Percentiles rank a stretch among this genome's conserved stretches.
Evolutionary conservation across 2,329 filamentous ascomycete genomes (phyloP).

Genomic region (Westerdykella sp.): DNA sequence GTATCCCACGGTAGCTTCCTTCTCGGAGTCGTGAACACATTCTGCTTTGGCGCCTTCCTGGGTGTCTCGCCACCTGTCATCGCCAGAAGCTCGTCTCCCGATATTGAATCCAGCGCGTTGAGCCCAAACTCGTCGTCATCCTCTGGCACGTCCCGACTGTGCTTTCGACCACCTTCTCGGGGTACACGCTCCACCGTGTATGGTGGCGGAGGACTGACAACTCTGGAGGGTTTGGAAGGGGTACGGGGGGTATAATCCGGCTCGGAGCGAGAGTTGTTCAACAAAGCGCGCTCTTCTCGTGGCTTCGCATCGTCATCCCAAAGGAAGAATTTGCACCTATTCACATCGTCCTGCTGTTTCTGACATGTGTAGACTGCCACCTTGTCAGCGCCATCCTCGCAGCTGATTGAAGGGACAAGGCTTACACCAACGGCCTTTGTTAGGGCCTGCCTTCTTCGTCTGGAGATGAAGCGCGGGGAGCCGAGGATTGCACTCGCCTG

Average conservation of each 20-base stretch:
- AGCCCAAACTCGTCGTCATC: conserved; percentile 32
- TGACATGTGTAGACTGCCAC: conserved; percentile 52
- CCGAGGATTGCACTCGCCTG: conserved; percentile 51
- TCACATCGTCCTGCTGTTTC: conserved; percentile 37
- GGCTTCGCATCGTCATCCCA: conserved; percentile 50
- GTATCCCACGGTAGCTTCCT: conserved; percentile 38
- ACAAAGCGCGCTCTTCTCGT: conserved; percentile 44
- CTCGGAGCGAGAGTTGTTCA: conserved; percentile 47
- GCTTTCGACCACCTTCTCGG: conserved; percentile 21
- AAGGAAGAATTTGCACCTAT: conserved; percentile 53
- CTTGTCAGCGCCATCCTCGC: too few species aligned
- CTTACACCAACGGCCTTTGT: conserved; percentile 50
- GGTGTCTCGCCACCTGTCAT: conserved; percentile 34
- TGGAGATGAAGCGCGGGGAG: conserved; percentile 51
- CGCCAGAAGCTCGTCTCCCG: conserved; percentile 28
- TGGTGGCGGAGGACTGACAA: conserved; percentile 14
- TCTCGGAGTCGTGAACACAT: conserved; percentile 35
- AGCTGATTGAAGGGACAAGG: background rate
- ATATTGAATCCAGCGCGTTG: conserved; percentile 25
- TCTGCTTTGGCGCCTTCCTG: conserved; percentile 36
- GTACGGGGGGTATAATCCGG: conserved; percentile 12
- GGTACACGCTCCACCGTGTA: conserved; percentile 11
- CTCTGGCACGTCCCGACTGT: conserved; percentile 19
- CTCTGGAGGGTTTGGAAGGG: conserved; percentile 1
- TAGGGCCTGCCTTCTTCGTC: conserved; percentile 52